Percentiles rank a stretch among this genome's conserved stretches.
phyloP scores from a whole-genome alignment of 2,329 filamentous ascomycete species.

The Gnomoniopsis sp. region DNA sequence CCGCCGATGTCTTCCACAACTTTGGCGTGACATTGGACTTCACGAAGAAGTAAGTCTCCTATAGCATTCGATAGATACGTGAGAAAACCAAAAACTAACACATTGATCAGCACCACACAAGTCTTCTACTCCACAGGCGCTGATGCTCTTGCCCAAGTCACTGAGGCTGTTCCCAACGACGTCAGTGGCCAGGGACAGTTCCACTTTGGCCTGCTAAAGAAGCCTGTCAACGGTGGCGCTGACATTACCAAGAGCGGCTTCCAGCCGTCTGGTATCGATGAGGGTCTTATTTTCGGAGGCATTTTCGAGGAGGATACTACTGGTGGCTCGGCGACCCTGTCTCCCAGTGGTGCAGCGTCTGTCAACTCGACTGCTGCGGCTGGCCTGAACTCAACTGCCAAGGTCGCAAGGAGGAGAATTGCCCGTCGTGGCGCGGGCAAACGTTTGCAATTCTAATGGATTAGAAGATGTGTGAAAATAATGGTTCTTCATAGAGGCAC shows the following conservation, averaged over 20 bases:
- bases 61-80: neutral
- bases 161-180: slow-evolving; percentile 43
- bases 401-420: too few relatives aligned
- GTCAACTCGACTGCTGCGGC: neutral
- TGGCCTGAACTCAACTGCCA: too few relatives aligned
- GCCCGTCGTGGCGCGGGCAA: too few relatives aligned
- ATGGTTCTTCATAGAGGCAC: too few relatives aligned
- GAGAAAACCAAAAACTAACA: neutral
- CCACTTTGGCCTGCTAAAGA: slow-evolving; percentile 62
- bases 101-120: slow-evolving; percentile 44
- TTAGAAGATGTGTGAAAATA: too few relatives aligned
- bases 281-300: slow-evolving; percentile 50
- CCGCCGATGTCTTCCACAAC: slow-evolving; percentile 55
- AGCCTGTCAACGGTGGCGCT: slow-evolving; percentile 43
- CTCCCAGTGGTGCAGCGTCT: slow-evolving; percentile 6
- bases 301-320: slow-evolving; percentile 51
- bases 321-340: slow-evolving; percentile 35
- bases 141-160: slow-evolving; percentile 43
- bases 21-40: slow-evolving; percentile 59
- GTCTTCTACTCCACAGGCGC: slow-evolving; percentile 53
- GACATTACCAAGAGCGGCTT: slow-evolving; percentile 46
- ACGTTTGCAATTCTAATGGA: too few relatives aligned
- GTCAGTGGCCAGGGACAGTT: slow-evolving; percentile 57
- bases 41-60: slow-evolving; percentile 43
- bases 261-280: slow-evolving; percentile 46